Base-by-base conservation (phyloP, 1,284 basidiomycete genomes). In the Malassezia caprae region DNA sequence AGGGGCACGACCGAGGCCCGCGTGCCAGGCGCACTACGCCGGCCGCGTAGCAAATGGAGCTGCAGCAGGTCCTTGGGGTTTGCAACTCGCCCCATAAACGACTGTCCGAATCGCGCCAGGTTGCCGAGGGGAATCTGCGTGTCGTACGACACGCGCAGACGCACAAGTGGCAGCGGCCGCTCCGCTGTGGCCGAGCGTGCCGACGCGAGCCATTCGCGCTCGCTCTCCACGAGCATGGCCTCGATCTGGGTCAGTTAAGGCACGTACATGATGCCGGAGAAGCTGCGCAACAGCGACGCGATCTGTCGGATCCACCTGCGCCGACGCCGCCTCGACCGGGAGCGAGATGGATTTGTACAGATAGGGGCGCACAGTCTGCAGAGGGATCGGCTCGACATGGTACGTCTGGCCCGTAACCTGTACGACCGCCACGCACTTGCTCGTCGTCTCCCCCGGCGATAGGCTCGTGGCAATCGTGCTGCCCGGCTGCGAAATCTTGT, bases 31-130 rank as follows among this genome's bases (percentile, higher is more conserved):
- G 23, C 45, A 4, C 32, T 45, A 12, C 40, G 46, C 4, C 57
- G 45, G n/a, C 39, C 24, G 6, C 60, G 47, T 3, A 48, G 43
- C 11, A 43, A 41, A 23, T 56, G 47, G 47, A 61, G 39, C 58
- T 96, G 96, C 43, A 89, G 81, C 27, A 98, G 82, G 68, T 96
- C 91, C 35, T 88, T 83, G 6, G 93, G 91, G 72, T 99, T 99
- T 10, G 93, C 94, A 13, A 98, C 82, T 21, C 82, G 82, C 2
- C 88, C 89, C 56, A 85, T 82, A 75, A 94, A 96, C 72, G 94
- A 89, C 75, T 94, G 90, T 0, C 94, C 93, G 72, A 99, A 96
- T 8, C 93, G 85, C 47, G 93, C 86, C 12, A 91, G 88, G 75
- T 99, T 99, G 53, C 68, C 69, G 37, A 72, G 61, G 51, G 70